These are phyloP conservation scores for Ganoderma multipileum DNA, from an alignment of 1,284 basidiomycete species.

Conservation along the genomic window DNA sequence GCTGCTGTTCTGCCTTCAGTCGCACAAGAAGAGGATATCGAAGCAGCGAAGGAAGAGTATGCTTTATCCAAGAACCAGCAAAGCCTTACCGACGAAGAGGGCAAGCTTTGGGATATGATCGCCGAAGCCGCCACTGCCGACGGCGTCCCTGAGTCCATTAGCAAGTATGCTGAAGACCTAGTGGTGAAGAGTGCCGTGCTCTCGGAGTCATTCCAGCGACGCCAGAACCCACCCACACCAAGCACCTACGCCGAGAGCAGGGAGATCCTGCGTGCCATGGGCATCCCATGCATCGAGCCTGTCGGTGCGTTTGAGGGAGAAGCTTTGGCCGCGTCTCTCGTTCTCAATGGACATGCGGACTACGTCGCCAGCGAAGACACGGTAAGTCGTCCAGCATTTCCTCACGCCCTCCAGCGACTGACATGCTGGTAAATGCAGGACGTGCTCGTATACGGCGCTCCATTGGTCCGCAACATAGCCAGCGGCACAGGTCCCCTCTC, in stretches of 20 bases:
- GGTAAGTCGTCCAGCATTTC: constrained; percentile 43
- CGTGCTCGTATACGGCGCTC: constrained; percentile 80
- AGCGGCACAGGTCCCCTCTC: constrained; percentile 62
- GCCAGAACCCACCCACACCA: constrained; percentile 62
- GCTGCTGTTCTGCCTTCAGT: background rate
- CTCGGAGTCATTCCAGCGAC: constrained; percentile 66
- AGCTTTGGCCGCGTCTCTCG: constrained; percentile 80
- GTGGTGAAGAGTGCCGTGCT: constrained; percentile 59
- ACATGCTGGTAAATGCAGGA: constrained; percentile 51
- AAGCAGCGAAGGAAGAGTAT: constrained; percentile 49
- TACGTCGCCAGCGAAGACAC: constrained; percentile 91
- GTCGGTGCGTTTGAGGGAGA: constrained; percentile 81
- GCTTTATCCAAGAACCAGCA: constrained; percentile 71
- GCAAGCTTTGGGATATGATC: constrained; percentile 64
- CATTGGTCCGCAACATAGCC: constrained; percentile 79
- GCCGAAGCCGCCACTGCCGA: constrained; percentile 21
- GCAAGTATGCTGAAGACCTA: constrained; percentile 40
- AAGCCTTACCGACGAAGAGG: constrained; percentile 67
- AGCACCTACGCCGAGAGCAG: constrained; percentile 70
- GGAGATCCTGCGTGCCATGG: constrained; percentile 75
- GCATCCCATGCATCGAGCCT: constrained; percentile 76
- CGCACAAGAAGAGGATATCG: constrained; percentile 4
- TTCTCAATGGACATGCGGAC: constrained; percentile 75
- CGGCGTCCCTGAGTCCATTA: constrained; percentile 34
- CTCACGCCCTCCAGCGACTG: background rate